A percentile compares a stretch with the other conserved stretches of the same genome.
Conservation (phyloP, 2,329 filamentous ascomycete genomes). For the Zarea fungicola region DNA sequence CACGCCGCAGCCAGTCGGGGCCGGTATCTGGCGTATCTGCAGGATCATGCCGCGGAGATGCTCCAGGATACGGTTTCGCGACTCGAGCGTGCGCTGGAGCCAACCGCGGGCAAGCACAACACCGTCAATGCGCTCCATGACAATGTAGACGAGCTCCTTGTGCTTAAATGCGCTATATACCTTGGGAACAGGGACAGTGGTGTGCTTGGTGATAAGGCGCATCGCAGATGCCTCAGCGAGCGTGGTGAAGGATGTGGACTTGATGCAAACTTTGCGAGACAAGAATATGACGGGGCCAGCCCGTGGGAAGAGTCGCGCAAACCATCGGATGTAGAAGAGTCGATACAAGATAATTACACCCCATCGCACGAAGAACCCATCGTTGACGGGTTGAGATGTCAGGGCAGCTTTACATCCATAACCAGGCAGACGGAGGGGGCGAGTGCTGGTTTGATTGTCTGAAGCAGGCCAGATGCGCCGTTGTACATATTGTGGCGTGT, state of each 20-base stretch:
- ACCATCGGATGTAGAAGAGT: background rate
- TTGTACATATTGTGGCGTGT: no score
- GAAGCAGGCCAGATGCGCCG: no score
- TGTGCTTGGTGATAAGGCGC: constrained; percentile 34
- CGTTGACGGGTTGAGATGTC: background rate
- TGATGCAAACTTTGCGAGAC: constrained; percentile 22
- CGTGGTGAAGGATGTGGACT: constrained; percentile 25
- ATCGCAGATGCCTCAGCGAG: constrained; percentile 36
- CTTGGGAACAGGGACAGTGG: constrained; percentile 38
- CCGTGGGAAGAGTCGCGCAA: background rate
- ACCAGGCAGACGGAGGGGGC: no score
- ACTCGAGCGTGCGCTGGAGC: constrained; percentile 15
- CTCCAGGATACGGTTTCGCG: constrained; percentile 17
- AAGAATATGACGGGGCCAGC: constrained; percentile 3
- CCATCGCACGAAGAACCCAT: background rate
- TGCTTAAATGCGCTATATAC: constrained; percentile 36
- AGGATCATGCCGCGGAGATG: constrained; percentile 18
- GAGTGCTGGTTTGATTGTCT: no score
- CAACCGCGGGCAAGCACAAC: constrained; percentile 12
- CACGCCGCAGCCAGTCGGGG: constrained; percentile 12
- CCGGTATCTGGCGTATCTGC: constrained; percentile 16
- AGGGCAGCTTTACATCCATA: background rate
- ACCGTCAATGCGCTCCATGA: constrained; percentile 36
- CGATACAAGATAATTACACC: background rate
- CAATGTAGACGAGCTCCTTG: constrained; percentile 32